Evolutionary conservation across 768 basidiomycete species (phyloP).

Genomic region (Termitomyces sp.): DNA sequence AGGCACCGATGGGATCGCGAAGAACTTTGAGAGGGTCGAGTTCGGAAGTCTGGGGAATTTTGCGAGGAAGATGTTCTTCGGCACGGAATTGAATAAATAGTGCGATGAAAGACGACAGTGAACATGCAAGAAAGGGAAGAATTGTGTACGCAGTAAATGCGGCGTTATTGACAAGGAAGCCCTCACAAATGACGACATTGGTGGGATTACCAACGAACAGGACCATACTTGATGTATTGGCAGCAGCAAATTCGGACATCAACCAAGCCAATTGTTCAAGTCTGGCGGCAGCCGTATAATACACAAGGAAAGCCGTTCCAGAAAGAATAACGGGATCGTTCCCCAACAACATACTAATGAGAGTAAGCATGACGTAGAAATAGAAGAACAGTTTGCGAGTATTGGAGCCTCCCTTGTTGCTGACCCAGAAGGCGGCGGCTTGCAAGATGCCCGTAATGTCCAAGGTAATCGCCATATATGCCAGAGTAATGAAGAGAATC

Average conservation of each 20-base stretch:
- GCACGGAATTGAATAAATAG: constrained; percentile 58
- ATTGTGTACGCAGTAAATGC: constrained; percentile 84
- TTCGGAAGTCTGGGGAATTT: constrained; percentile 30
- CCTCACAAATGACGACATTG: constrained; percentile 90
- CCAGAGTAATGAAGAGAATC: constrained; percentile 87
- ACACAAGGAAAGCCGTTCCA: constrained; percentile 87
- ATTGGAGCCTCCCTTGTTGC: constrained; percentile 73
- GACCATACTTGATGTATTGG: constrained; percentile 75
- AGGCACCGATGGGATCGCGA: constrained; percentile 70
- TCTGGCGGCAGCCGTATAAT: constrained; percentile 72
- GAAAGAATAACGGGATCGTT: constrained; percentile 95
- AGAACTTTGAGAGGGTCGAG: constrained; percentile 60
- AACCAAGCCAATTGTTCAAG: constrained; percentile 64
- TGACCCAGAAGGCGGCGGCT: constrained; percentile 88
- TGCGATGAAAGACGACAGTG: constrained; percentile 55
- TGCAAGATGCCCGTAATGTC: constrained; percentile 88
- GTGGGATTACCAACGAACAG: constrained; percentile 90
- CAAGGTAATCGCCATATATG: constrained; percentile 90
- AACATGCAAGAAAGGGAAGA: constrained; percentile 72
- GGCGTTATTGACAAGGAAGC: constrained; percentile 74
- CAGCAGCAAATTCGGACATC: constrained; percentile 74
- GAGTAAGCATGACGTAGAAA: constrained; percentile 82
- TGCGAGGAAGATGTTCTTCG: constrained; percentile 48
- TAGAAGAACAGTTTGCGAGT: constrained; percentile 73
- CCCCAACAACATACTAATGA: constrained; percentile 75